A percentile compares a stretch with the other conserved stretches of the same genome.
Conservation (phyloP, 75 land plant genomes). For the Pseudotsuga menziesii region DNA sequence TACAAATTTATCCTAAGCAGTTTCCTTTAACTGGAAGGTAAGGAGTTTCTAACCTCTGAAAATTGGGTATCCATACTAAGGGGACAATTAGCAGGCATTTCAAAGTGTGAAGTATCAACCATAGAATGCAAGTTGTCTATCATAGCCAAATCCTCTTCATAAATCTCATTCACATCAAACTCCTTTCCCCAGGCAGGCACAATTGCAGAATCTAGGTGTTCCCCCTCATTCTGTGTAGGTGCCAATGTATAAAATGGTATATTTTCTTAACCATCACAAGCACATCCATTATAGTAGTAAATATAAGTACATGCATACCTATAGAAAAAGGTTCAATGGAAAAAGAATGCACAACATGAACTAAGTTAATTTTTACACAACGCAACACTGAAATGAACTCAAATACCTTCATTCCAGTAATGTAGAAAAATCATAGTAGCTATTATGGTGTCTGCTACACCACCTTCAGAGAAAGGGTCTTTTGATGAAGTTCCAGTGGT, state of each 20-base stretch:
- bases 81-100: slow-evolving; percentile 70
- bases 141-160: slow-evolving; percentile 67
- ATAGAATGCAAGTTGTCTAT: slow-evolving; percentile 71
- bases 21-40: background rate
- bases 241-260: slow-evolving; percentile 90
- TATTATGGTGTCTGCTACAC: slow-evolving; percentile 66
- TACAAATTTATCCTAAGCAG: background rate
- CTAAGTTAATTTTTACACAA: background rate
- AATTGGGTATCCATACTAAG: slow-evolving; percentile 59
- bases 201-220: slow-evolving; percentile 48
- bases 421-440: slow-evolving; percentile 87
- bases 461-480: slow-evolving; percentile 30
- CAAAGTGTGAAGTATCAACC: slow-evolving; percentile 56
- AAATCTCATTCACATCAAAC: slow-evolving; percentile 80
- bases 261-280: slow-evolving; percentile 52
- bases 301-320: background rate
- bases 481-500: too few species aligned
- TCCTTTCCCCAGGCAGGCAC: slow-evolving; percentile 77
- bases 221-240: slow-evolving; percentile 53
- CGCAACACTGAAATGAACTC: background rate
- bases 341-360: background rate
- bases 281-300: background rate
- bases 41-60: slow-evolving; percentile 41
- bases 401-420: slow-evolving; percentile 96
- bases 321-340: background rate